Conservation (phyloP, 2,329 filamentous ascomycete species). For the Aspergillus terreus region DNA sequence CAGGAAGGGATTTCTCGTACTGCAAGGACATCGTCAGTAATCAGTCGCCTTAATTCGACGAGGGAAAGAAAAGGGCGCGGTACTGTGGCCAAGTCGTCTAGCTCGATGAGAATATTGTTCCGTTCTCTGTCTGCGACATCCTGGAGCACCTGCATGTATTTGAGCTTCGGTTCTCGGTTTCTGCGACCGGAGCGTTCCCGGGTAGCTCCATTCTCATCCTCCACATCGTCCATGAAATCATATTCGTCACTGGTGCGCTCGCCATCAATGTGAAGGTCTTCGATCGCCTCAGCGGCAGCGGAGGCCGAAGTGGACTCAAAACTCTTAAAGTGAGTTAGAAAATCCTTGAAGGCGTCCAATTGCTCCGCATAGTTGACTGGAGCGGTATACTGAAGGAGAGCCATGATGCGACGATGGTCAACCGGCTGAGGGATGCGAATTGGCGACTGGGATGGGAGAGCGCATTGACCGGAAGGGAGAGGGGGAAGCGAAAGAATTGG, state of each 20-base stretch:
- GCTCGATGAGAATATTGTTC: conserved; percentile 76
- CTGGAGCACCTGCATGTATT: conserved; percentile 86
- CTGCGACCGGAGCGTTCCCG: conserved; percentile 48
- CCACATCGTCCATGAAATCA: conserved; percentile 84
- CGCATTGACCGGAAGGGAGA: conserved; percentile 1
- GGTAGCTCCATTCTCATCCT: conserved; percentile 48
- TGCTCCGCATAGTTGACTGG: conserved; percentile 86
- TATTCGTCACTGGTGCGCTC: conserved; percentile 86
- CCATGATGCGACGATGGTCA: conserved; percentile 57
- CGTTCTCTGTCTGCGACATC: conserved; percentile 76
- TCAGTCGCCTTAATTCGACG: background rate
- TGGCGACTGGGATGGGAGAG: conserved; percentile 7
- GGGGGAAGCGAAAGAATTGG: conserved; percentile 1
- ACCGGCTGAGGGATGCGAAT: conserved; percentile 3
- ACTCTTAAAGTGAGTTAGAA: conserved; percentile 81
- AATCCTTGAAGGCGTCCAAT: conserved; percentile 76
- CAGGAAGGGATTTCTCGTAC: conserved; percentile 71
- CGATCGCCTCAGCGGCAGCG: conserved; percentile 74
- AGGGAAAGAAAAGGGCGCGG: conserved; percentile 8
- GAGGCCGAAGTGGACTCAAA: conserved; percentile 60
- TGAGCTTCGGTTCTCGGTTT: conserved; percentile 62
- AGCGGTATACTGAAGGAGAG: conserved; percentile 74
- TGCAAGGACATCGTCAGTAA: conserved; percentile 29
- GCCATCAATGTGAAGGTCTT: conserved; percentile 80
- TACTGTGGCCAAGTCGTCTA: conserved; percentile 80